phyloP scores from a whole-genome alignment of 1,284 basidiomycete species.

The Ganoderma lucidum region DNA sequence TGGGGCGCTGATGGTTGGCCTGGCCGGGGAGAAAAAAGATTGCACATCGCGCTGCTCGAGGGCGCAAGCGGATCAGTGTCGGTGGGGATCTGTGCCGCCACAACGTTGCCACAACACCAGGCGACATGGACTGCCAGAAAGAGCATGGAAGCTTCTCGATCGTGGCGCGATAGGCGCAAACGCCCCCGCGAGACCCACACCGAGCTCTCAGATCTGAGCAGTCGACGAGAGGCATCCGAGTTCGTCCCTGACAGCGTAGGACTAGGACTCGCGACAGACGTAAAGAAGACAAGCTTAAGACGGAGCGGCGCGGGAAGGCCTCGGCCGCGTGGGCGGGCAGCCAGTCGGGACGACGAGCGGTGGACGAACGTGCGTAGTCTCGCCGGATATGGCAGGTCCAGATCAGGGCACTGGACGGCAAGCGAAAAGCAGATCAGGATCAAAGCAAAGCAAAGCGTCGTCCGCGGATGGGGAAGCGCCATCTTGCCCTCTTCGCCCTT shows the following conservation, averaged over 20 bases:
- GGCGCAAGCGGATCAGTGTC: neutral
- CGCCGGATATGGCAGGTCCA: conserved; percentile 1
- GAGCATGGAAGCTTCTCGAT: conserved; percentile 7
- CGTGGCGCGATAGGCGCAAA: neutral
- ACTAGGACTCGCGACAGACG: neutral
- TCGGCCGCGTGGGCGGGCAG: neutral
- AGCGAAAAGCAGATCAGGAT: conserved; percentile 21
- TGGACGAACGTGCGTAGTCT: conserved; percentile 21
- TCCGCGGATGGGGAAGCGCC: neutral
- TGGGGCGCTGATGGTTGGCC: conserved; percentile 1
- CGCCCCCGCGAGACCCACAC: neutral
- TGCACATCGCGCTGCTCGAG: neutral
- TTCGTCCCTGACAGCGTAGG: conserved; percentile 16
- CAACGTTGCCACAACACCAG: neutral
- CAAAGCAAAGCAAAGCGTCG: conserved; percentile 25
- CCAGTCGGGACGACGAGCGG: neutral
- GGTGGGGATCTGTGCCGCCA: neutral
- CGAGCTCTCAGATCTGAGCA: neutral
- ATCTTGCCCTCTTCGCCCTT: conserved; percentile 7
- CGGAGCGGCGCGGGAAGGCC: neutral
- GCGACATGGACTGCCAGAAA: neutral
- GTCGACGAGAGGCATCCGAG: conserved; percentile 6
- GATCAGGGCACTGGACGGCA: conserved; percentile 10
- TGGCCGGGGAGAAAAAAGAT: neutral
- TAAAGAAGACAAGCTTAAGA: neutral